These are phyloP conservation scores for Rhynchosporium secalis DNA, from an alignment of 2,329 filamentous ascomycete genomes.

Conservation along the genomic window DNA sequence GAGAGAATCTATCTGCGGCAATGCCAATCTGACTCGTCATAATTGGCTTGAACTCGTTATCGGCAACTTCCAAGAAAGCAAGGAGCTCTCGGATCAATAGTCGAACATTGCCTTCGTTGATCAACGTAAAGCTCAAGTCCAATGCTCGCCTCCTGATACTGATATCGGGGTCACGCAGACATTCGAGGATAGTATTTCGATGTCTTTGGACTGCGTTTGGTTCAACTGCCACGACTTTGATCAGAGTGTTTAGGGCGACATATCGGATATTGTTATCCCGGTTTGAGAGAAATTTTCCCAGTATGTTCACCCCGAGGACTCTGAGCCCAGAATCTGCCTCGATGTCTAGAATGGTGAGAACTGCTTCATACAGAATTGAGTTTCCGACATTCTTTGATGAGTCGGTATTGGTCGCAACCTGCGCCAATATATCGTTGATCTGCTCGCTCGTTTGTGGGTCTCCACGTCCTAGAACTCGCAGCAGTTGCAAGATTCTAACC, in stretches of 20 bases:
- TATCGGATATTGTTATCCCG: conserved; percentile 99
- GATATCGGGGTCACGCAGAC: conserved; percentile 93
- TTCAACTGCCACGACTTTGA: conserved; percentile 97
- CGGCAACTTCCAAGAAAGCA: conserved; percentile 93
- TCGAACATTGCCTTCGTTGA: conserved; percentile 94
- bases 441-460: conserved; percentile 88
- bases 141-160: conserved; percentile 94
- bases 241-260: conserved; percentile 92
- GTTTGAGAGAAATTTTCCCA: conserved; percentile 98
- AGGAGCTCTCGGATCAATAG: conserved; percentile 90
- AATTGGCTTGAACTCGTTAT: conserved; percentile 97
- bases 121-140: conserved; percentile 95
- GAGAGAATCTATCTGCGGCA: conserved; percentile 91
- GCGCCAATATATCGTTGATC: conserved; percentile 97
- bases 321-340: conserved; percentile 94
- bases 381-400: conserved; percentile 98
- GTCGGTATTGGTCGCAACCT: conserved; percentile 97
- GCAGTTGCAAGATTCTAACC: conserved; percentile 87
- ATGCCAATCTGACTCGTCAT: conserved; percentile 99
- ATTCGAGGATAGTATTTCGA: conserved; percentile 95
- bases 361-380: conserved; percentile 95
- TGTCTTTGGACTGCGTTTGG: conserved; percentile 97
- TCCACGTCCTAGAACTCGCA: conserved; percentile 83
- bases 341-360: conserved; percentile 95
- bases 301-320: conserved; percentile 94